A percentile compares a stretch with the other conserved stretches of the same genome.
Evolutionary conservation across 73 alveolate species (phyloP).

Genomic region (Halteria grandinella): DNA sequence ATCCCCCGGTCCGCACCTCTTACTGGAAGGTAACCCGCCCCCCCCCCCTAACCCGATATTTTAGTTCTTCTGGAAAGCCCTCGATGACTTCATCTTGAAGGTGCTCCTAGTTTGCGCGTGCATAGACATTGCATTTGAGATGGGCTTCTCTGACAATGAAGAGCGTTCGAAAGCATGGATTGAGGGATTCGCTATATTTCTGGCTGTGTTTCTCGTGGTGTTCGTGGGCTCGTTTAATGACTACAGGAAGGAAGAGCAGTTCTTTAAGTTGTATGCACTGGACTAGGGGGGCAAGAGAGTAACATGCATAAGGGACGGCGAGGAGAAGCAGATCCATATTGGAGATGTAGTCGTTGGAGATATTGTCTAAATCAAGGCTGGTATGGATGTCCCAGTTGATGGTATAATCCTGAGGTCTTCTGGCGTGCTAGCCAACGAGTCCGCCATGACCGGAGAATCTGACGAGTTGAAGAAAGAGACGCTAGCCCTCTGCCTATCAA

Average conservation of each 20-base stretch:
- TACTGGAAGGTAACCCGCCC: too few species aligned
- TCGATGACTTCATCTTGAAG: constrained; percentile 78
- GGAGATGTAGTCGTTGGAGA: constrained; percentile 94
- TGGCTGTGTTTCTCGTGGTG: constrained; percentile 77
- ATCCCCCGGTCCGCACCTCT: too few species aligned
- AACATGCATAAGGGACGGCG: constrained; percentile 85
- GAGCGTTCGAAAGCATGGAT: constrained; percentile 70
- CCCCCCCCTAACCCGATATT: too few species aligned
- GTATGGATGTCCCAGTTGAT: constrained; percentile 98
- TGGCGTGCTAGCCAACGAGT: constrained; percentile 69
- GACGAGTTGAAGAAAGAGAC: constrained; percentile 69
- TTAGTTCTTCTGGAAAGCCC: constrained; percentile 53
- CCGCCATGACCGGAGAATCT: constrained; percentile 90
- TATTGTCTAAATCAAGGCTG: constrained; percentile 89
- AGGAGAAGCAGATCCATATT: constrained; percentile 75
- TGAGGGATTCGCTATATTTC: constrained; percentile 76
- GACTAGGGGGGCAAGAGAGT: constrained; percentile 19
- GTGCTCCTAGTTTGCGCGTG: constrained; percentile 74
- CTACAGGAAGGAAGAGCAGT: constrained; percentile 67
- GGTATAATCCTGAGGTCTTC: constrained; percentile 51
- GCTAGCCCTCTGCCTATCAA: constrained; percentile 48
- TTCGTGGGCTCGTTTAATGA: constrained; percentile 80
- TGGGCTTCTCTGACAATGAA: constrained; percentile 50
- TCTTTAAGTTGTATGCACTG: constrained; percentile 2
- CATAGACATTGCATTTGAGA: constrained; percentile 67